Percentiles rank a stretch among this genome's conserved stretches.
These are phyloP conservation scores for Monosporascus cannonballus DNA, from an alignment of 2,329 filamentous ascomycete species.

Conservation along the genomic window DNA sequence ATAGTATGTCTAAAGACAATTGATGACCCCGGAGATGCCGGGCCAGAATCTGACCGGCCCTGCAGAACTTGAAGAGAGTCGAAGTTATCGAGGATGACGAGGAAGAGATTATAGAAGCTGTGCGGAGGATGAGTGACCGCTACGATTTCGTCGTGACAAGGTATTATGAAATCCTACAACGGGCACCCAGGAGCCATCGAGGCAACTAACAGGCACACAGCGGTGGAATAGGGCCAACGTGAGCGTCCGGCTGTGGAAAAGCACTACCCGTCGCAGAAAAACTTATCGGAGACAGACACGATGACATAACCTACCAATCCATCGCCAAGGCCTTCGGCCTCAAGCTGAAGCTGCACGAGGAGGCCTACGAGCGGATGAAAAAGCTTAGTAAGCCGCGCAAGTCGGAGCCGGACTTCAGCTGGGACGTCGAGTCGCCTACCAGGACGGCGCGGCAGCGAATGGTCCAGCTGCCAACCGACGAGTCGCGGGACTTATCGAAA, in stretches of 20 bases:
- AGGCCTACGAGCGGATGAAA: conserved; percentile 78
- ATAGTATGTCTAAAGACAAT: conserved; percentile 39
- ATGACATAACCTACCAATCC: conserved; percentile 94
- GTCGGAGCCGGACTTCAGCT: conserved; percentile 70
- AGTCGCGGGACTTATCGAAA: conserved; percentile 53
- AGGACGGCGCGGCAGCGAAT: conserved; percentile 82
- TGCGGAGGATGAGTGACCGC: conserved; percentile 74
- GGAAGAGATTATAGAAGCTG: conserved; percentile 80
- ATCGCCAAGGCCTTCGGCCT: conserved; percentile 86
- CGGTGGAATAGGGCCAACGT: conserved; percentile 94
- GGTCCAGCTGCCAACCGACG: conserved; percentile 78
- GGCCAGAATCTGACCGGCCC: conserved; percentile 4
- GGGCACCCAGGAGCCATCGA: no score
- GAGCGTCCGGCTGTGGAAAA: conserved; percentile 28
- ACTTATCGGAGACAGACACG: conserved; percentile 57
- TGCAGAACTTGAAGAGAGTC: conserved; percentile 68
- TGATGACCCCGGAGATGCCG: background rate
- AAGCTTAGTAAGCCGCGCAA: conserved; percentile 67
- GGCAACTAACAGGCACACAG: conserved; percentile 30
- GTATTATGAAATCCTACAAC: conserved; percentile 22
- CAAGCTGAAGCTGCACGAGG: conserved; percentile 68
- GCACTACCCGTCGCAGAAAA: background rate
- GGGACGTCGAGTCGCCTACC: conserved; percentile 74
- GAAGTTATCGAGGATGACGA: conserved; percentile 95
- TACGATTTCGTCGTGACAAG: conserved; percentile 95